These are phyloP conservation scores for Eucalyptus regnans DNA, from an alignment of 345 rosid genomes.

Conservation along the genomic window DNA sequence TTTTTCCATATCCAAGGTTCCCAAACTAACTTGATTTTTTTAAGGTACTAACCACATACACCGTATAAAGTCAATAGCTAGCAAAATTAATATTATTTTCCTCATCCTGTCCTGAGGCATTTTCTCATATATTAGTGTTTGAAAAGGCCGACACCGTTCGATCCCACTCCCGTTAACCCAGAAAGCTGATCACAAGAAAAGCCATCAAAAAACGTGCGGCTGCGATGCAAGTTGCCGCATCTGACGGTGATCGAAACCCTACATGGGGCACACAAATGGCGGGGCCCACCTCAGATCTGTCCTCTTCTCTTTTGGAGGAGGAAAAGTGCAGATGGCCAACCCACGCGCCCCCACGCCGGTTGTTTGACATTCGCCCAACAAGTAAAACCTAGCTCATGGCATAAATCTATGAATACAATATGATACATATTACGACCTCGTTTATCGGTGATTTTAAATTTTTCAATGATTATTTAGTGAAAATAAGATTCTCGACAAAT, in stretches of 20 bases:
- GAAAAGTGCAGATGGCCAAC: neutral
- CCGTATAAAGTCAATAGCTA: neutral
- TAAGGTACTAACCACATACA: neutral
- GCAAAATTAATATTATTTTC: neutral
- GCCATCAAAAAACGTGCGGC: slow-evolving; percentile 18
- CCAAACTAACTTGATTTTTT: neutral
- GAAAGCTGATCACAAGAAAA: neutral
- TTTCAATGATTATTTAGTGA: neutral
- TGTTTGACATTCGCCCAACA: neutral
- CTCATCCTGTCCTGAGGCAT: neutral
- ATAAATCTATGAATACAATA: neutral
- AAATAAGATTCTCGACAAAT: neutral
- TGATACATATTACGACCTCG: neutral
- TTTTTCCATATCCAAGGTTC: neutral
- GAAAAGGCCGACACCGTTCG: neutral
- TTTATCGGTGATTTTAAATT: neutral
- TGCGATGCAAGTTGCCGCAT: slow-evolving; percentile 31
- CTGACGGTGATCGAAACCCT: slow-evolving; percentile 34
- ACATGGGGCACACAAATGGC: slow-evolving; percentile 4
- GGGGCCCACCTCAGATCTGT: slow-evolving; percentile 31
- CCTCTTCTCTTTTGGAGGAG: neutral
- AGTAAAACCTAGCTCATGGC: neutral
- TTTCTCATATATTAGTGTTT: neutral
- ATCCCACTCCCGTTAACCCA: neutral
- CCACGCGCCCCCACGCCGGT: neutral